phyloP scores from a whole-genome alignment of 768 basidiomycete genomes.

The Imleria badia region DNA sequence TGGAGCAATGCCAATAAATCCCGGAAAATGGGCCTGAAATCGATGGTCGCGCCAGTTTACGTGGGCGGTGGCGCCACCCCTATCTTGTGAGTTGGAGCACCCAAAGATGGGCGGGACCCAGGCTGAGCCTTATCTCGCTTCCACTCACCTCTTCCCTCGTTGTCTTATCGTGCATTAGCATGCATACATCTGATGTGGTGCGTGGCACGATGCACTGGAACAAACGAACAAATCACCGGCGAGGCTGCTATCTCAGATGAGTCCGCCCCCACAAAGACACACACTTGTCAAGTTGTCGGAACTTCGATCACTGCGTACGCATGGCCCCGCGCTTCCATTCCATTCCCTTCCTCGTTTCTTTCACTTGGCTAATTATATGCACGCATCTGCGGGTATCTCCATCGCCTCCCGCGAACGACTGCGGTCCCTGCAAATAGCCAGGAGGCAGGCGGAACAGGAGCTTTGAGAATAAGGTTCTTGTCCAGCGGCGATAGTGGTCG shows the following conservation, averaged over 20 bases:
- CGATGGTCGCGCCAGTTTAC: not conserved
- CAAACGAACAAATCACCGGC: not conserved
- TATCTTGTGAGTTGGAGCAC: not conserved
- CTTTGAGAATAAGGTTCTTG: constrained; percentile 12
- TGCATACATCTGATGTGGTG: not conserved
- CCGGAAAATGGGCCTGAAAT: not conserved
- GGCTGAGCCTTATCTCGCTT: too few species aligned
- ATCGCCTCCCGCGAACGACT: not conserved
- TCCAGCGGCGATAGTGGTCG: constrained; percentile 12
- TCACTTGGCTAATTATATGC: constrained; percentile 10
- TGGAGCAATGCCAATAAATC: not conserved
- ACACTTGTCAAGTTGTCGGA: not conserved
- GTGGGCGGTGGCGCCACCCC: not conserved
- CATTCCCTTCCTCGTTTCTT: not conserved
- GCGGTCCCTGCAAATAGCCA: constrained; percentile 15
- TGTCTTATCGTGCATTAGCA: not conserved
- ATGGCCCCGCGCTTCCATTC: constrained; percentile 3
- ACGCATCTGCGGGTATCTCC: not conserved
- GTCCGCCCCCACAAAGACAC: not conserved
- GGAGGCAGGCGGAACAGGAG: not conserved
- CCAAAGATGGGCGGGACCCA: not conserved
- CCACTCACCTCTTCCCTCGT: not conserved
- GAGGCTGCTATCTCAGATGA: not conserved
- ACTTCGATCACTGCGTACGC: constrained; percentile 5
- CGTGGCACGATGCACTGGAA: not conserved